These are phyloP conservation scores for Apiospora hydei DNA, from an alignment of 2,329 filamentous ascomycete genomes.

Conservation along the genomic window DNA sequence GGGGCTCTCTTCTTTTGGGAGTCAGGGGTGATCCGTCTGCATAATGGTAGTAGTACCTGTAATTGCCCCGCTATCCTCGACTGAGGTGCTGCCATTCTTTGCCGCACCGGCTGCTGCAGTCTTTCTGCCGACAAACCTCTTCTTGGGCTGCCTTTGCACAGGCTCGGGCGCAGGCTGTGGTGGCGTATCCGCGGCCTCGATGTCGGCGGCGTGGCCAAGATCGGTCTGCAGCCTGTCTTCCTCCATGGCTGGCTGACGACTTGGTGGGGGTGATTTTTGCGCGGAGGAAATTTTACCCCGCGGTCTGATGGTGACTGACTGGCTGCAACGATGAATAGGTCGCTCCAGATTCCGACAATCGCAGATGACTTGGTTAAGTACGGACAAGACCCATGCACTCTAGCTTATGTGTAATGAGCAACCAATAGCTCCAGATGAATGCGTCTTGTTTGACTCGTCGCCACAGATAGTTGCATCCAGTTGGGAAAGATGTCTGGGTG, in stretches of 20 bases:
- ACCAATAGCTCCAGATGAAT: too few relatives aligned
- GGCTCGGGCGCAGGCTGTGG: constrained; percentile 34
- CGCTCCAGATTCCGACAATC: background rate
- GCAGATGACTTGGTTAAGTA: background rate
- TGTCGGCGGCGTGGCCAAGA: constrained; percentile 72
- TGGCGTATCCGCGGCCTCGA: constrained; percentile 58
- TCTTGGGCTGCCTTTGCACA: constrained; percentile 76
- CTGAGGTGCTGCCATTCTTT: constrained; percentile 50
- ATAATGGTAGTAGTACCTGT: constrained; percentile 60
- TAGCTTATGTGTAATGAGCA: background rate
- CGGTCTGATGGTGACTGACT: constrained; percentile 9
- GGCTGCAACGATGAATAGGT: background rate
- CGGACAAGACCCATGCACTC: background rate
- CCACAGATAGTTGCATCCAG: constrained; percentile 3
- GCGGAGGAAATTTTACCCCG: constrained; percentile 18
- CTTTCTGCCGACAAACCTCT: constrained; percentile 87
- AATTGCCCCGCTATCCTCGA: constrained; percentile 70
- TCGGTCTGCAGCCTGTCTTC: constrained; percentile 76
- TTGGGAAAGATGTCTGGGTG: background rate
- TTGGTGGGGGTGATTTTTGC: background rate
- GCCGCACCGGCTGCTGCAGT: constrained; percentile 68
- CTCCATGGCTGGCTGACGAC: constrained; percentile 63
- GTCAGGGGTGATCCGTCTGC: background rate
- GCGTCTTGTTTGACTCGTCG: background rate
- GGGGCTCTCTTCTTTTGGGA: background rate